Evolutionary conservation across 352 stramenopile genomes (phyloP), one percentile per base, ranked within the genome.

Genomic region (Phytopythium mirpurense): DNA sequence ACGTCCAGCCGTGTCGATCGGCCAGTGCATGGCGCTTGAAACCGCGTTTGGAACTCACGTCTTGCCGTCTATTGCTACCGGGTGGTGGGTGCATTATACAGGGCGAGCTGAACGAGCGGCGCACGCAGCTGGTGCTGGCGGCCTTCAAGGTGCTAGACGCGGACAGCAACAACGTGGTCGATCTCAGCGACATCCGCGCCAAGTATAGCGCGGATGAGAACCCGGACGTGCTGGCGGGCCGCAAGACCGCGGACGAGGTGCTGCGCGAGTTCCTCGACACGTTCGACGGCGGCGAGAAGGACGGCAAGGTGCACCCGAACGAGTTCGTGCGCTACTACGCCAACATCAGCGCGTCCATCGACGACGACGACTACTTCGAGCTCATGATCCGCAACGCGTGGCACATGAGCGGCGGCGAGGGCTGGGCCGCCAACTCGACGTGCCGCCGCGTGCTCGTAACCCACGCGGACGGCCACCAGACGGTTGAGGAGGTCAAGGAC

Each of bases 331-430:
- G 86, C 49, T 97, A 97, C 74, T 96, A 97, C 63, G 67, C 70
- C 21, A 96, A 95, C 53, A 67, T 97, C 38, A 93, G 84, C 54
- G 86, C 89, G 40, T 93, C 77, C 29, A 96, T 97, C 52, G 81
- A 96, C 54, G 72, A 89, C 55, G 90, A 97, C 60, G 86, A 96
- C 67, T 96, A 96, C 77, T 97, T 96, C 57, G 88, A 97, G 65
- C 71, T 96, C 40, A 90, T 97, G 77, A 96, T 97, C 62, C 80
- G 87, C 53, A 96, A 95, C 45, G 79, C 79, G 23, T 93, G 82
- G 82, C 82, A 90, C 63, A 90, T 95, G 12, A 88, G 75, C 45
- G 84, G 85, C 9, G 89, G 88, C 26, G 74, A 92, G 53, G 89
- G 90, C 50, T 84, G 70, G 74, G 73, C 61, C 16, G 83, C 66